Conservation (phyloP, 129 eudicot species). For the Artemisia argyi region DNA sequence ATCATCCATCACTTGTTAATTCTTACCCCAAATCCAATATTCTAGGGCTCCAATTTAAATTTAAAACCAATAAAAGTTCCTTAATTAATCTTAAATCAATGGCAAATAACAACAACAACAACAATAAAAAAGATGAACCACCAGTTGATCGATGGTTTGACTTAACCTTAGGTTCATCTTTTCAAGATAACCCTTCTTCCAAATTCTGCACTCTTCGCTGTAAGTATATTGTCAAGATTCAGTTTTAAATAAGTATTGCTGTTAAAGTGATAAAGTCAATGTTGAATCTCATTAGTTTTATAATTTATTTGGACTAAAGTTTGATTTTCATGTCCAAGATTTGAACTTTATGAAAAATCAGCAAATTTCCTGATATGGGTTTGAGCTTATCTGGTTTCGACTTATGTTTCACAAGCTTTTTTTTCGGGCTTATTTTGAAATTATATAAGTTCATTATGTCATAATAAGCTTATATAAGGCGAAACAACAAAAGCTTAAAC, state of each 20-base stretch:
- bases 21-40: conserved; percentile 10
- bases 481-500: too few species aligned
- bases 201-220: conserved; percentile 98
- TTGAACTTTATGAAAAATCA: background rate
- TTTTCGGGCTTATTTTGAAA: too few species aligned
- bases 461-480: too few species aligned
- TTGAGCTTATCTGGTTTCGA: too few species aligned
- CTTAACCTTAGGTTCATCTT: conserved; percentile 88
- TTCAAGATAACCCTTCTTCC: conserved; percentile 86
- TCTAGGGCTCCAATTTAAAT: conserved; percentile 28
- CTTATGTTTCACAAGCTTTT: too few species aligned
- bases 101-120: conserved; percentile 57
- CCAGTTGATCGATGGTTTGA: conserved; percentile 87
- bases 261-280: background rate
- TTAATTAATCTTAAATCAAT: conserved; percentile 17
- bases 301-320: background rate
- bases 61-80: background rate
- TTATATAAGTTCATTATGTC: too few species aligned
- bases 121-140: conserved; percentile 65
- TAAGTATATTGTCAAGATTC: conserved; percentile 24
- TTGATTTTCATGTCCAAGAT: background rate
- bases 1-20: background rate
- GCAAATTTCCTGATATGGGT: too few species aligned
- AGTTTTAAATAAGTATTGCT: background rate
- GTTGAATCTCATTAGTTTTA: background rate